These are phyloP conservation scores for Tetrapisispora pingtungensis DNA, from an alignment of 805 yeast species.

Conservation along the genomic window DNA sequence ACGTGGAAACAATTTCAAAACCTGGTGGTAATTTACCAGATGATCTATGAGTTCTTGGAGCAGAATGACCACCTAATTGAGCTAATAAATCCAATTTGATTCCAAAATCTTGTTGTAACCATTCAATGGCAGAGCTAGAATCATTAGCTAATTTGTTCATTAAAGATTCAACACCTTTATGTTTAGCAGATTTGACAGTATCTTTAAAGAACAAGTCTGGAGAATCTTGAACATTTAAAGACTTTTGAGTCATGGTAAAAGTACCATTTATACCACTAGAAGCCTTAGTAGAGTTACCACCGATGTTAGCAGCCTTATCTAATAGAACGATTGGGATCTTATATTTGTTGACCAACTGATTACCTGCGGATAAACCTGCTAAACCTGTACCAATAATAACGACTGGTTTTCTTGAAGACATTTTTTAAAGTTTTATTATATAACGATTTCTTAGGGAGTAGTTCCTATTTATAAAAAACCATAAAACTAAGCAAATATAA, in stretches of 20 bases:
- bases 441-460: too few species aligned
- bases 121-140: conserved; percentile 57
- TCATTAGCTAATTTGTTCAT: conserved; percentile 51
- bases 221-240: conserved; percentile 42
- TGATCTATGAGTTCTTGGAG: conserved; percentile 74
- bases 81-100: conserved; percentile 61
- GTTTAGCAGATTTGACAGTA: conserved; percentile 57
- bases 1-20: conserved; percentile 42
- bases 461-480: too few species aligned
- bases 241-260: conserved; percentile 48
- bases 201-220: conserved; percentile 53
- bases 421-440: too few species aligned
- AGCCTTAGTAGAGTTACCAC: conserved; percentile 55
- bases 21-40: conserved; percentile 50
- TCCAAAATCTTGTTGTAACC: conserved; percentile 58
- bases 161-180: conserved; percentile 47
- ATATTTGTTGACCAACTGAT: conserved; percentile 30
- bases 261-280: conserved; percentile 65
- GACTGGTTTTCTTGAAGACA: conserved; percentile 21
- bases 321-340: conserved; percentile 37
- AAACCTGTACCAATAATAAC: conserved; percentile 48
- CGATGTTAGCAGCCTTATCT: conserved; percentile 41
- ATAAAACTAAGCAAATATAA: too few species aligned
- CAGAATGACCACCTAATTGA: conserved; percentile 74
- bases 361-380: conserved; percentile 43